Evolutionary conservation across 768 basidiomycete genomes (phyloP).

Genomic region (Suillus variegatus): DNA sequence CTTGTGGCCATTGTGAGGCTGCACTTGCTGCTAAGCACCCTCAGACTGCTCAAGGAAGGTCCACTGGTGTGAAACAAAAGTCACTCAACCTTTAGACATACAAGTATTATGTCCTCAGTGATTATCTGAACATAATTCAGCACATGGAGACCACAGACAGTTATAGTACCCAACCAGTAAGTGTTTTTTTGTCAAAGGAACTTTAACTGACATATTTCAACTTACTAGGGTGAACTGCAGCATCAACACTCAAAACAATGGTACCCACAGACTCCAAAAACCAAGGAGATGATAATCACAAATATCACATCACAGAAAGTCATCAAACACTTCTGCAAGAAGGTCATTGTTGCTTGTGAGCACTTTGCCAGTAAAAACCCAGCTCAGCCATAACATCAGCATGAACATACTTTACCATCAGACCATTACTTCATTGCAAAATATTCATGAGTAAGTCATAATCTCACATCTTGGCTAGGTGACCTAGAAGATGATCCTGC

Average conservation of each 20-base stretch:
- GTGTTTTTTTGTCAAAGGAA: not conserved
- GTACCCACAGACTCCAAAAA: conserved; percentile 39
- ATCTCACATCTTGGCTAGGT: no score
- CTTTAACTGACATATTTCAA: not conserved
- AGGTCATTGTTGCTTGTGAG: conserved; percentile 14
- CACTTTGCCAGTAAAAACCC: not conserved
- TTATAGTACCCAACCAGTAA: conserved; percentile 34
- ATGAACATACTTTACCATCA: not conserved
- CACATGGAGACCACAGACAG: conserved; percentile 35
- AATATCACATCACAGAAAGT: conserved; percentile 29
- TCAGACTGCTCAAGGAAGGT: conserved; percentile 18
- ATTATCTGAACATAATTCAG: conserved; percentile 13
- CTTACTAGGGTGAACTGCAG: conserved; percentile 38
- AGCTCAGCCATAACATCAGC: not conserved
- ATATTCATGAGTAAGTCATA: not conserved
- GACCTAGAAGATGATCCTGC: no score
- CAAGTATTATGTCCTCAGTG: conserved; percentile 14
- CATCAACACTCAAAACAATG: conserved; percentile 37
- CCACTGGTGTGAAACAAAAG: conserved; percentile 17
- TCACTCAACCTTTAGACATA: conserved; percentile 13
- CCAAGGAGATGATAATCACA: conserved; percentile 13
- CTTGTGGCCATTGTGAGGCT: no score
- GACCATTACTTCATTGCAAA: conserved; percentile 26
- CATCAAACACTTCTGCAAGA: conserved; percentile 18
- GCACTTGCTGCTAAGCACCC: not conserved